Evolutionary conservation across 176 grass and related monocot genomes (phyloP), one percentile per base, ranked within the genome.

Genomic region (Ensete glaucum): DNA sequence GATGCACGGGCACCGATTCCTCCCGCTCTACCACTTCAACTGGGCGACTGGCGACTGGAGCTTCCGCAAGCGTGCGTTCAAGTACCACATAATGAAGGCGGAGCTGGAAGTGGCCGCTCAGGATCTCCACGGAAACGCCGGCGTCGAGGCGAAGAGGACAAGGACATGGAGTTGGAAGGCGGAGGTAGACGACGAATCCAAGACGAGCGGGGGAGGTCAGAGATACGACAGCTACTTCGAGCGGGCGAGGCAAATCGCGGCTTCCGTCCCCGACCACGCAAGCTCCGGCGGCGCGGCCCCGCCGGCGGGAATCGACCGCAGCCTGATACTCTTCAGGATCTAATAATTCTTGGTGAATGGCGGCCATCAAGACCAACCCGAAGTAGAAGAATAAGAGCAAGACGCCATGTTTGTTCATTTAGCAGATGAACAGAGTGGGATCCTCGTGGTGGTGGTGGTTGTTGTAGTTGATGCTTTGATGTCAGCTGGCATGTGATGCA

Each of bases 1-100:
- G 0, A 65, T 63, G 12, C 79, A 88, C 0, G 89, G 92, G 1
- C 89, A 88, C 16, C 87, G 75, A 1, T 96, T 96, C 69, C 70
- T 96, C 25, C 64, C 78, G 7, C 26, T 96, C 1, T 96, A 96
- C 72, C 73, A 63, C 15, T 90, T 92, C 19, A 79, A 96, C 11
- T 96, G 92, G 92, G 43, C 67, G 56, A 90, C 87, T 0, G 89
- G 89, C 0, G 69, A 83, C 20, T 96, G 92, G 92, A 86, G 67
- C 15, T 96, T 90, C 66, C 58, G 67, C 2, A 83, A 87, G 20
- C 82, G 56, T 4, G 65, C 54, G 52, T 52, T 85, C 50, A 87
- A 91, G 66, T 82, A 85, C 63, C 73, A 85, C 3, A 63, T 81
- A 15, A 73, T 96, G 86, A 65, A 88, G 54, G 75, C 81, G 13